Evolutionary conservation across 345 rosid species (phyloP).

Genomic region (Microthlaspi erraticum): DNA sequence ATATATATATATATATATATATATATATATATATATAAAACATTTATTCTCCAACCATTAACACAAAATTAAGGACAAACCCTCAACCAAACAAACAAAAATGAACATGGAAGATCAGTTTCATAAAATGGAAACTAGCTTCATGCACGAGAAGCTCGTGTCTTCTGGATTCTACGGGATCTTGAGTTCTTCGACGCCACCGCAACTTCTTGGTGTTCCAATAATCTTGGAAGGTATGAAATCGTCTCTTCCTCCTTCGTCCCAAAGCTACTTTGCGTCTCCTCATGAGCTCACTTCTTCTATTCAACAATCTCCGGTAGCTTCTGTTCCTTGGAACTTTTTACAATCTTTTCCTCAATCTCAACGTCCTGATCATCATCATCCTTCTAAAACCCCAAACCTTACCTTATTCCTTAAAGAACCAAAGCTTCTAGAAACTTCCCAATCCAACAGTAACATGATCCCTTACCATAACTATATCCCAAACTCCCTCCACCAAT

Average conservation of each 20-base stretch:
- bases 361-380: conserved; percentile 40
- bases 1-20: no score
- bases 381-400: conserved; percentile 54
- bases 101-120: conserved; percentile 53
- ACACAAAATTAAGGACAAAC: conserved; percentile 21
- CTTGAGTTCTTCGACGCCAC: conserved; percentile 41
- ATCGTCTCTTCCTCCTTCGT: conserved; percentile 30
- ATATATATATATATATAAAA: no score
- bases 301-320: conserved; percentile 28
- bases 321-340: conserved; percentile 46
- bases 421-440: conserved; percentile 46
- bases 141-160: conserved; percentile 51
- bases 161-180: conserved; percentile 49
- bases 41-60: conserved; percentile 49
- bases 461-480: conserved; percentile 38
- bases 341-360: conserved; percentile 39
- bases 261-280: conserved; percentile 30
- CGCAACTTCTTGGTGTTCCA: conserved; percentile 47
- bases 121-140: conserved; percentile 59
- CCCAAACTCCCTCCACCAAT: conserved; percentile 35
- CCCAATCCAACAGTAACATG: conserved; percentile 32
- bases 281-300: conserved; percentile 35
- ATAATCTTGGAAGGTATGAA: conserved; percentile 50
- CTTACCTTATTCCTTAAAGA: conserved; percentile 65
- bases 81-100: conserved; percentile 19